Percentiles rank a stretch among this genome's conserved stretches.
These are phyloP conservation scores for Candida labiduridarum DNA, from an alignment of 1,139 yeast genomes.

Conservation along the genomic window DNA sequence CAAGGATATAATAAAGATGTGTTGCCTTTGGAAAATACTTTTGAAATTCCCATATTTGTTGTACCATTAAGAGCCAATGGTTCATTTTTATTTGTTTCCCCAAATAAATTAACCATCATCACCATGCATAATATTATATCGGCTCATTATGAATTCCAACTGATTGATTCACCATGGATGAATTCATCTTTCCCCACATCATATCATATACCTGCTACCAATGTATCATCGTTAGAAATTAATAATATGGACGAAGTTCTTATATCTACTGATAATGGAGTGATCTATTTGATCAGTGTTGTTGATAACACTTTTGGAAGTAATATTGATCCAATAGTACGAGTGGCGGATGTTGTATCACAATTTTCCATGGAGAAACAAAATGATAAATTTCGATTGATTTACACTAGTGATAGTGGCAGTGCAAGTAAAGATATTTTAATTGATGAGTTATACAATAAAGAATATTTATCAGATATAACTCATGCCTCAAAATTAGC, in stretches of 20 bases:
- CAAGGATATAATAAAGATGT: constrained; percentile 22
- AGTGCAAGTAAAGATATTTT: constrained; percentile 30
- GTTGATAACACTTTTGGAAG: constrained; percentile 15
- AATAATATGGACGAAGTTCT: constrained; percentile 35
- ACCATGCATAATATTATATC: constrained; percentile 49
- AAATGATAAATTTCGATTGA: constrained; percentile 23
- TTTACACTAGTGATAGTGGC: constrained; percentile 39
- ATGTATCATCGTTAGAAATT: constrained; percentile 16
- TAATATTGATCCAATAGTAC: constrained; percentile 21
- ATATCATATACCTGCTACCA: constrained; percentile 29
- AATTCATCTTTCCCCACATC: constrained; percentile 40
- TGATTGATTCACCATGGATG: constrained; percentile 16
- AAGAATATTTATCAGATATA: constrained; percentile 18
- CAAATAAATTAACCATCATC: constrained; percentile 30
- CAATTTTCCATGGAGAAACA: constrained; percentile 31
- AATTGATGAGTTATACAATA: constrained; percentile 19
- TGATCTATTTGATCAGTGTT: constrained; percentile 34
- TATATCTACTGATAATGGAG: constrained; percentile 45
- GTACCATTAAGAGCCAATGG: constrained; percentile 35
- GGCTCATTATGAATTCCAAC: constrained; percentile 42
- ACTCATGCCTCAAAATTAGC: constrained; percentile 13
- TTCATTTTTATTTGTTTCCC: constrained; percentile 39
- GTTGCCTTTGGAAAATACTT: constrained; percentile 40
- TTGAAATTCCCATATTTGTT: constrained; percentile 43
- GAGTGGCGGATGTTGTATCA: constrained; percentile 36